phyloP scores from a whole-genome alignment of 1,139 yeast genomes.

The Taiozyma onychis region DNA sequence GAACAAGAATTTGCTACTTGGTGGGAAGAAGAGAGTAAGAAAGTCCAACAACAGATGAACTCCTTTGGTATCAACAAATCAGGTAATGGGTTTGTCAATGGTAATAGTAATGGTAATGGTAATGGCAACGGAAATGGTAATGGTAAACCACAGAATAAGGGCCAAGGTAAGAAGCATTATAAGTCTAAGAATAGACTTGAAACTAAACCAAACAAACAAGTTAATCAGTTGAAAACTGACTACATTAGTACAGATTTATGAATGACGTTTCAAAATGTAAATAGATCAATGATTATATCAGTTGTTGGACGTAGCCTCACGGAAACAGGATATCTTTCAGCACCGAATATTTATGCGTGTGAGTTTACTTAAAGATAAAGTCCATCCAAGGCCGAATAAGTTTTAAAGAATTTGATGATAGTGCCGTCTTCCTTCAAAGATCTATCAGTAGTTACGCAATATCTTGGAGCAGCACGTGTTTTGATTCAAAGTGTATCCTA shows the following conservation, averaged over 20 bases:
- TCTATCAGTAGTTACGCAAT: no score
- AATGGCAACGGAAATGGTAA: neutral
- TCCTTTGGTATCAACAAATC: neutral
- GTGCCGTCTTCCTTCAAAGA: no score
- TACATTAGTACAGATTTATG: neutral
- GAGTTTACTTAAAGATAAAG: no score
- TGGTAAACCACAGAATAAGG: neutral
- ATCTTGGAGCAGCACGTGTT: no score
- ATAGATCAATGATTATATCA: neutral
- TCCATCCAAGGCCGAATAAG: no score
- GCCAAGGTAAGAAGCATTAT: constrained; percentile 1
- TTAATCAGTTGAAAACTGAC: constrained; percentile 4
- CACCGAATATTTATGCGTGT: no score
- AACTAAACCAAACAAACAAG: constrained; percentile 8
- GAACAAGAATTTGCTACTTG: constrained; percentile 77
- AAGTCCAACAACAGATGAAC: constrained; percentile 44
- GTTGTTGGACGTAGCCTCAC: no score
- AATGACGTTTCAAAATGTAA: neutral
- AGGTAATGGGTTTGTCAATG: neutral
- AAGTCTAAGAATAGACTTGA: constrained; percentile 5
- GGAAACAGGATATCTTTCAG: no score
- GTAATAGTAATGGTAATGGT: neutral
- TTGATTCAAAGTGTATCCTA: no score
- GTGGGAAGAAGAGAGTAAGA: constrained; percentile 72
- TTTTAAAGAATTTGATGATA: no score